Evolutionary conservation across 805 yeast species (phyloP), one percentile per base, ranked within the genome.

Genomic region (Metschnikowia hibisci): DNA sequence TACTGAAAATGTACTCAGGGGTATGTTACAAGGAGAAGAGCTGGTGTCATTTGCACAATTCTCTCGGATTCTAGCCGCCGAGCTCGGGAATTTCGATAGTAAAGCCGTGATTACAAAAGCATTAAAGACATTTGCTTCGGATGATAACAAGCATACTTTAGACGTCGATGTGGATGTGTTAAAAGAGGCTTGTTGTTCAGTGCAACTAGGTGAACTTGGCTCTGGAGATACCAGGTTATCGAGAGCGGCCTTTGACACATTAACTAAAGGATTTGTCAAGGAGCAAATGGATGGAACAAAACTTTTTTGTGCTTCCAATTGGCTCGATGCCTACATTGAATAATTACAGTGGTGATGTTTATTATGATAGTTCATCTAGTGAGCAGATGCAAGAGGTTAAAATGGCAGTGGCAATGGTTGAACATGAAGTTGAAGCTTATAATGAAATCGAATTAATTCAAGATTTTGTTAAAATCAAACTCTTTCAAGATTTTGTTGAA

Each of bases 41-140:
- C 71, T 69, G 40, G 45, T 86, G 29, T 74, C 77, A 42, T 87
- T 88, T 56, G 79, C 90, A 4, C 75, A 75, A 35, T 89, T 80
- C 56, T 64, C 84, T 50, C 74, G 81, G 9, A 60, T 80, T 32
- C 77, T 89, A 79, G 77, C 84, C 3, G 57, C 64, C 1, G 78
- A 75, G 46, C 61, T 84, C 41, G 66, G 69, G 30, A 69, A 73
- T 42, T 67, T 86, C 67, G 78, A 54, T 62, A 74, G 48, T 61
- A 67, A 45, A 81, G 80, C 57, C 57, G 63, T 70, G 31, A 58
- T 89, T 8, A 59, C 67, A 35, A 71, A 76, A 39, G 89, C 93
- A 1, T 71, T 88, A 48, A 66, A 67, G 37, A 76, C 76, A 6
- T 81, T 86, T 57, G 60, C 71, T 15, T 58, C 63, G 32, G 64